Conservation (phyloP, 1,139 yeast species). For the Hyphopichia buzzinii region DNA sequence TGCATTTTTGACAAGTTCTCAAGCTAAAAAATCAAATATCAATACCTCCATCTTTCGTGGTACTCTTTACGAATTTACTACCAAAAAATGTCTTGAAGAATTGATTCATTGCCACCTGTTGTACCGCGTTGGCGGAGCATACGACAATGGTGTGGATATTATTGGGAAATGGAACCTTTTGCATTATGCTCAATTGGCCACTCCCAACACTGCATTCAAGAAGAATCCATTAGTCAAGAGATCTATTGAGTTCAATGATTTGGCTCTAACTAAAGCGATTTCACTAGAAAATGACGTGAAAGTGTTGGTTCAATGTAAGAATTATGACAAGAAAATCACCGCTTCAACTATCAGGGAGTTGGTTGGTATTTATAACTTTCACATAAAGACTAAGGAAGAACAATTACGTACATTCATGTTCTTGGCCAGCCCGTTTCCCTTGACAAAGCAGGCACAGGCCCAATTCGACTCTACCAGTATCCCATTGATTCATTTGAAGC, state of each 20-base stretch:
- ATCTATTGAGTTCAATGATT: conserved; percentile 13
- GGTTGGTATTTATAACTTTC: conserved; percentile 52
- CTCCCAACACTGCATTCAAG: conserved; percentile 4
- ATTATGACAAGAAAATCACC: conserved; percentile 41
- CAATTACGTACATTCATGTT: conserved; percentile 27
- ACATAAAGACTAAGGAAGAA: conserved; percentile 27
- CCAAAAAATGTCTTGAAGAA: conserved; percentile 44
- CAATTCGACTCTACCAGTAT: conserved; percentile 53
- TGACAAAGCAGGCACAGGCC: conserved; percentile 58
- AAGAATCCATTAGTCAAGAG: conserved; percentile 13
- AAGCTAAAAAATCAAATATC: conserved; percentile 10
- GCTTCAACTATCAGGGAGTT: conserved; percentile 58
- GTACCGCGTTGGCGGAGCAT: conserved; percentile 57
- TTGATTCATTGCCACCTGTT: conserved; percentile 43
- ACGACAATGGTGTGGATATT: conserved; percentile 73
- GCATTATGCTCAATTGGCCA: neutral
- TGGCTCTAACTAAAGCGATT: conserved; percentile 8
- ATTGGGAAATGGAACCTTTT: conserved; percentile 57
- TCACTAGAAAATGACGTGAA: conserved; percentile 27
- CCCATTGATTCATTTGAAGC: conserved; percentile 54
- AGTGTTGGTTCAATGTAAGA: conserved; percentile 61
- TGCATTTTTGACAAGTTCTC: neutral
- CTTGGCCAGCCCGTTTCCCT: conserved; percentile 56
- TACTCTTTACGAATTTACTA: conserved; percentile 63
- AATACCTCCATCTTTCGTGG: conserved; percentile 54